Conservation (phyloP, 1,284 basidiomycete genomes). For the Ganoderma multipileum region DNA sequence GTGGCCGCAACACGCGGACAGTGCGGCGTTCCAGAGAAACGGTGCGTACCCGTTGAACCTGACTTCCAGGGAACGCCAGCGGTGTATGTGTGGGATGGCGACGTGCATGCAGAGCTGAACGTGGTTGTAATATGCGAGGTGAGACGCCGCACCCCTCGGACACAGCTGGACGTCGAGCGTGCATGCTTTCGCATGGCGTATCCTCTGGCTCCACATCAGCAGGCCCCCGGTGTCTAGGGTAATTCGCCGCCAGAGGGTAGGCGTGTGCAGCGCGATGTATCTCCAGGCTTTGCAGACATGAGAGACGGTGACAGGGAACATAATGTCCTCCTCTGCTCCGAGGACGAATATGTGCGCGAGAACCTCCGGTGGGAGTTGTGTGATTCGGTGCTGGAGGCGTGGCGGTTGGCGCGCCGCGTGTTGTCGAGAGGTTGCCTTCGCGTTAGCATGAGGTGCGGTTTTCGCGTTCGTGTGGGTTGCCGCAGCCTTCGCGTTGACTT, state of each 20-base stretch:
- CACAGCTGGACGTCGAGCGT: constrained; percentile 61
- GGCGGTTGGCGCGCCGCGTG: constrained; percentile 21
- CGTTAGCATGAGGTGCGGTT: background rate
- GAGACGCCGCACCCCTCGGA: constrained; percentile 24
- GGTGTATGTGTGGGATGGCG: constrained; percentile 55
- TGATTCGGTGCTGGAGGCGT: constrained; percentile 52
- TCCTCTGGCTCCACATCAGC: constrained; percentile 64
- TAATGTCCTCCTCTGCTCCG: constrained; percentile 59
- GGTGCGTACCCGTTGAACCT: constrained; percentile 61
- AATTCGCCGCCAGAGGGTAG: constrained; percentile 65
- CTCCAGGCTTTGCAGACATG: constrained; percentile 73
- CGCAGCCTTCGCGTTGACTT: background rate
- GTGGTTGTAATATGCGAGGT: constrained; percentile 44
- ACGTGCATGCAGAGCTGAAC: constrained; percentile 68
- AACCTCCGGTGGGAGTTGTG: constrained; percentile 63
- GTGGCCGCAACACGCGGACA: constrained; percentile 55
- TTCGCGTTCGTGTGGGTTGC: background rate
- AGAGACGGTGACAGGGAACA: constrained; percentile 64
- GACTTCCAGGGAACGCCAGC: constrained; percentile 67
- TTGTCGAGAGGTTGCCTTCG: constrained; percentile 4
- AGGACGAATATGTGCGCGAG: constrained; percentile 66
- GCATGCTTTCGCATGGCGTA: constrained; percentile 62
- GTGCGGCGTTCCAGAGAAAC: constrained; percentile 68
- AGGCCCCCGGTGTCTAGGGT: constrained; percentile 50
- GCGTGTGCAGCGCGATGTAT: constrained; percentile 59